Percentiles rank a stretch among this genome's conserved stretches.
Conservation (phyloP, 768 basidiomycete genomes). For the Leccinum boreale region DNA sequence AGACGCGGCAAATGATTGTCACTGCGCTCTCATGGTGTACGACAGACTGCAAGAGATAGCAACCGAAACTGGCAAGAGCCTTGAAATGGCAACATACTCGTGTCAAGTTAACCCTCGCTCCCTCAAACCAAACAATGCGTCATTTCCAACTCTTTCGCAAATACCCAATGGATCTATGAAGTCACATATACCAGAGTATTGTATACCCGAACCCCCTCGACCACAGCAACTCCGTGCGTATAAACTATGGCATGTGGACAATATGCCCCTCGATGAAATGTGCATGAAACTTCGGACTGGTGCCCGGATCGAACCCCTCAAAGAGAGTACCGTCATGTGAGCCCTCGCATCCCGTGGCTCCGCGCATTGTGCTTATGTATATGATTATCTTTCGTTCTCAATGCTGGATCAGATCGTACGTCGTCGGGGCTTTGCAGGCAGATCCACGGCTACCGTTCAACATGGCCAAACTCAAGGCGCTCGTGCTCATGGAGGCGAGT, state of each 20-base stretch:
- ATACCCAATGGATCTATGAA: background rate
- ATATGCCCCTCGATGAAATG: constrained; percentile 37
- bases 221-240: constrained; percentile 44
- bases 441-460: constrained; percentile 38
- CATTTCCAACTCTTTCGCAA: background rate
- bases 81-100: constrained; percentile 25
- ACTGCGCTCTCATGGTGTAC: constrained; percentile 45
- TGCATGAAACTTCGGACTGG: constrained; percentile 35
- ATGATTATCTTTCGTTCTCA: background rate
- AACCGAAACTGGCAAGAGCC: constrained; percentile 8
- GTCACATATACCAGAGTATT: constrained; percentile 19
- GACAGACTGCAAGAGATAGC: constrained; percentile 35
- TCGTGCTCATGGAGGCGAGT: constrained; percentile 38
- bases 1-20: constrained; percentile 55
- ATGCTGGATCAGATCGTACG: constrained; percentile 36
- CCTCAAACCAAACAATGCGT: background rate
- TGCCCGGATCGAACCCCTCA: constrained; percentile 37
- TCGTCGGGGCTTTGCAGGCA: constrained; percentile 40
- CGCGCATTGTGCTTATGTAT: background rate
- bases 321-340: constrained; percentile 47
- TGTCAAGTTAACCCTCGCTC: constrained; percentile 23
- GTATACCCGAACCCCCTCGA: constrained; percentile 27
- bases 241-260: constrained; percentile 39
- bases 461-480: constrained; percentile 30
- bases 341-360: constrained; percentile 3